Conservation (phyloP, 345 rosid genomes). For the Noccaea caerulescens region DNA sequence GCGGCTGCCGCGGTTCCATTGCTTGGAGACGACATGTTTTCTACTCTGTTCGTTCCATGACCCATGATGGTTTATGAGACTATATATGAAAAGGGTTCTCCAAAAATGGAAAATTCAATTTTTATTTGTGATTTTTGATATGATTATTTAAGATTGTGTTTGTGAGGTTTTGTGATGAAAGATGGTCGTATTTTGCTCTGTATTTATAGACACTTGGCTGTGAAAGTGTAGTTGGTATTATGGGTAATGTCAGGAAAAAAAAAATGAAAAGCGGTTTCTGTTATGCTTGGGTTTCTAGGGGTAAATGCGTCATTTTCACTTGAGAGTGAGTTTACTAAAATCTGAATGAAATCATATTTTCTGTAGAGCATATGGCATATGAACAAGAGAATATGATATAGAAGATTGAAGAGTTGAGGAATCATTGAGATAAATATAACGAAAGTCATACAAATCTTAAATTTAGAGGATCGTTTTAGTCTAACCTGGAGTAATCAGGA, state of each 20-base stretch:
- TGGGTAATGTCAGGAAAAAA: constrained; percentile 23
- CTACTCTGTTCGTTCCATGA: constrained; percentile 46
- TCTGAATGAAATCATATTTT: constrained; percentile 27
- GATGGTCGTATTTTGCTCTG: constrained; percentile 22
- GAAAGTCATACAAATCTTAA: not conserved
- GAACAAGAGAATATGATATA: constrained; percentile 22
- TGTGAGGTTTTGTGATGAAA: constrained; percentile 31
- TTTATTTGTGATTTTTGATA: not conserved
- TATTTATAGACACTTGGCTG: constrained; percentile 42
- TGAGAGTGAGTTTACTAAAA: not conserved
- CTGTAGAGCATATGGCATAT: constrained; percentile 32
- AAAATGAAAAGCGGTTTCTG: not conserved
- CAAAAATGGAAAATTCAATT: not conserved
- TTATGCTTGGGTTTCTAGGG: constrained; percentile 11
- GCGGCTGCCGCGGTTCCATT: constrained; percentile 29
- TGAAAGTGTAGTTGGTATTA: constrained; percentile 38
- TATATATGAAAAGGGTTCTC: not conserved
- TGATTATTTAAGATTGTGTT: constrained; percentile 20
- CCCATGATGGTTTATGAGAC: constrained; percentile 39
- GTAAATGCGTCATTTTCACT: constrained; percentile 36
- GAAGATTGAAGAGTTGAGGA: constrained; percentile 8
- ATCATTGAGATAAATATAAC: not conserved
- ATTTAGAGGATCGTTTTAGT: not conserved
- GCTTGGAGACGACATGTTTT: constrained; percentile 45
- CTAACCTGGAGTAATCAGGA: constrained; percentile 18